phyloP scores from a whole-genome alignment of 2,329 filamentous ascomycete genomes.

The Neopestalotiopsis sp. region DNA sequence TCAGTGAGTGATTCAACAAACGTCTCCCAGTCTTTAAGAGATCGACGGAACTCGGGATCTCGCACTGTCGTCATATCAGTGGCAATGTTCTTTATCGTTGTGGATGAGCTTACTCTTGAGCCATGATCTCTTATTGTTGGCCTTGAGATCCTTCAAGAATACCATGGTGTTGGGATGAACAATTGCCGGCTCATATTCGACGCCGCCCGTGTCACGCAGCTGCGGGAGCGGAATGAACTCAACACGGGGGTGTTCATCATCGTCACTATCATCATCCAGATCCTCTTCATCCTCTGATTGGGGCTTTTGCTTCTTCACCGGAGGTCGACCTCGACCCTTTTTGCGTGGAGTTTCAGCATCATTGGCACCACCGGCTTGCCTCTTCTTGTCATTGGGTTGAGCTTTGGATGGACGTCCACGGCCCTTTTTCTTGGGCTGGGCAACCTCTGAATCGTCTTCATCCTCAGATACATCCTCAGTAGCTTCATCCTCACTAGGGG shows the following conservation, averaged over 20 bases:
- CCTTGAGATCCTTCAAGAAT: slow-evolving; percentile 63
- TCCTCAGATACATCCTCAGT: neutral
- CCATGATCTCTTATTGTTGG: slow-evolving; percentile 64
- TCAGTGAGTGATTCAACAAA: slow-evolving; percentile 77
- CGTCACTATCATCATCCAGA: slow-evolving; percentile 32
- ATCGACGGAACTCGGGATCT: slow-evolving; percentile 78
- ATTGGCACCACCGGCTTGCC: neutral
- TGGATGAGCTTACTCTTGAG: slow-evolving; percentile 21
- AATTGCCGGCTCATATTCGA: slow-evolving; percentile 56
- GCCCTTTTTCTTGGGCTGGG: neutral
- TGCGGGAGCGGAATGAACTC: slow-evolving; percentile 48
- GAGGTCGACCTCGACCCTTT: slow-evolving; percentile 17
- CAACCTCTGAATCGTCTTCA: slow-evolving; percentile 11
- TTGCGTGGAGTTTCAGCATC: slow-evolving; percentile 6
- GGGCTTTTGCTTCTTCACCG: neutral
- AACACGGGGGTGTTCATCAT: slow-evolving; percentile 40
- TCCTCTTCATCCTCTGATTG: slow-evolving; percentile 26
- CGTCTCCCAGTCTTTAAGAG: slow-evolving; percentile 80
- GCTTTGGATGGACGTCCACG: slow-evolving; percentile 13
- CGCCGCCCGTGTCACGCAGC: slow-evolving; percentile 44
- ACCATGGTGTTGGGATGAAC: slow-evolving; percentile 63
- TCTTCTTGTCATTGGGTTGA: slow-evolving; percentile 10
- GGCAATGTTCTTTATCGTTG: neutral
- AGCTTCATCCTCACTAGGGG: neutral
- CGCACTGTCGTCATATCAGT: slow-evolving; percentile 58